Conservation (phyloP, 2,329 filamentous ascomycete species). For the Aspergillus sclerotialis region DNA sequence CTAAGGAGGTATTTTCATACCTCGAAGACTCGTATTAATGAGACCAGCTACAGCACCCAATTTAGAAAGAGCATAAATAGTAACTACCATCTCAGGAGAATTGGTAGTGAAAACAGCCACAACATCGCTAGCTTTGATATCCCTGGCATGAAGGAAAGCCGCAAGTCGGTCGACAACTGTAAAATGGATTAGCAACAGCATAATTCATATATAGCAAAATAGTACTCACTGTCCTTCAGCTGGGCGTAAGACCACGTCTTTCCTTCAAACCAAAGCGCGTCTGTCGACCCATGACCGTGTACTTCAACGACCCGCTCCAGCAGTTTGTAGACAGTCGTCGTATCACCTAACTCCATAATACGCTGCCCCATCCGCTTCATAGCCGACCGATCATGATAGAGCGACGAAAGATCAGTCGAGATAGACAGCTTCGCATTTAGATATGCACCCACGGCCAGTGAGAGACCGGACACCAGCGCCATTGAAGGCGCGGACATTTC, state of each 20-base stretch:
- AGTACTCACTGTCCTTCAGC: constrained; percentile 34
- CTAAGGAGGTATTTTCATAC: constrained; percentile 18
- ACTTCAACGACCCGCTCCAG: constrained; percentile 36
- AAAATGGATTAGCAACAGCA: constrained; percentile 7
- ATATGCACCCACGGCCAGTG: constrained; percentile 32
- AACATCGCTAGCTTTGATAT: constrained; percentile 33
- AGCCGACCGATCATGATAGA: constrained; percentile 28
- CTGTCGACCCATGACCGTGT: constrained; percentile 28
- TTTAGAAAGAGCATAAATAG: constrained; percentile 39
- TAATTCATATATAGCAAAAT: neutral
- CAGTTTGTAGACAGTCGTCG: constrained; percentile 36
- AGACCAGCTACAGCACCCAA: constrained; percentile 40
- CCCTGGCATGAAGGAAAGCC: constrained; percentile 32
- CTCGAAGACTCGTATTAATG: constrained; percentile 42
- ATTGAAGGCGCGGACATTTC: constrained; percentile 21
- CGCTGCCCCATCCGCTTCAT: constrained; percentile 27
- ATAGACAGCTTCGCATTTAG: constrained; percentile 39
- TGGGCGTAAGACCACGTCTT: constrained; percentile 42
- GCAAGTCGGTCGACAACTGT: constrained; percentile 40
- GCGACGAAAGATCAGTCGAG: constrained; percentile 30
- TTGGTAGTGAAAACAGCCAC: constrained; percentile 44
- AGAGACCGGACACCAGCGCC: constrained; percentile 28
- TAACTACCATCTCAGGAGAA: constrained; percentile 43
- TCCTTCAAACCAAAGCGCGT: constrained; percentile 45
- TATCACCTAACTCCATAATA: constrained; percentile 32